Percentiles rank a stretch among this genome's conserved stretches.
phyloP scores from a whole-genome alignment of 495 filamentous ascomycete species.

The Penicillium canescens region DNA sequence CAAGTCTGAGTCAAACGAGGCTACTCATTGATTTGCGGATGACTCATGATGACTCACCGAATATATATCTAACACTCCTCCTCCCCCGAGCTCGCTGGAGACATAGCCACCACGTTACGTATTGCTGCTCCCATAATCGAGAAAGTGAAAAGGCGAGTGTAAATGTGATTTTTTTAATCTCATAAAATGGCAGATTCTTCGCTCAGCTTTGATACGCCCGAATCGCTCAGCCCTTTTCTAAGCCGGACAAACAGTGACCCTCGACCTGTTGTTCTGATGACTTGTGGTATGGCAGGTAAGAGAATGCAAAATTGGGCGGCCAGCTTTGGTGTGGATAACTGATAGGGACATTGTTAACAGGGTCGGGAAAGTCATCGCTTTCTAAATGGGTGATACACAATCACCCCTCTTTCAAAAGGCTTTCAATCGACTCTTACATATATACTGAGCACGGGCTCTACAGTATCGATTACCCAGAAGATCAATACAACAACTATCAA shows the following conservation, averaged over 20 bases:
- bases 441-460: constrained; percentile 35
- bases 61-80: too few relatives aligned
- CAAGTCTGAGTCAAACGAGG: too few relatives aligned
- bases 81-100: too few relatives aligned
- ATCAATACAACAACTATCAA: constrained; percentile 32
- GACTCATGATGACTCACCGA: too few relatives aligned
- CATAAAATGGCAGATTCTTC: background rate
- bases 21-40: too few relatives aligned
- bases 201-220: background rate
- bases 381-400: constrained; percentile 51
- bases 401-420: constrained; percentile 62
- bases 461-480: constrained; percentile 28
- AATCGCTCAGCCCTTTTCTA: constrained; percentile 7
- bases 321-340: background rate
- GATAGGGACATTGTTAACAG: background rate
- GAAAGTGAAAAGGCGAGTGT: too few relatives aligned
- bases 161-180: too few relatives aligned
- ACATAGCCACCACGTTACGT: too few relatives aligned
- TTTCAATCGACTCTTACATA: constrained; percentile 36
- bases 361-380: constrained; percentile 21
- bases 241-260: constrained; percentile 9
- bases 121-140: too few relatives aligned
- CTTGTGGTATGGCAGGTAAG: constrained; percentile 18
- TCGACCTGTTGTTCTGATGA: constrained; percentile 17
- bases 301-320: background rate